Evolutionary conservation across 768 basidiomycete species (phyloP).

Genomic region (Serendipita sp.): DNA sequence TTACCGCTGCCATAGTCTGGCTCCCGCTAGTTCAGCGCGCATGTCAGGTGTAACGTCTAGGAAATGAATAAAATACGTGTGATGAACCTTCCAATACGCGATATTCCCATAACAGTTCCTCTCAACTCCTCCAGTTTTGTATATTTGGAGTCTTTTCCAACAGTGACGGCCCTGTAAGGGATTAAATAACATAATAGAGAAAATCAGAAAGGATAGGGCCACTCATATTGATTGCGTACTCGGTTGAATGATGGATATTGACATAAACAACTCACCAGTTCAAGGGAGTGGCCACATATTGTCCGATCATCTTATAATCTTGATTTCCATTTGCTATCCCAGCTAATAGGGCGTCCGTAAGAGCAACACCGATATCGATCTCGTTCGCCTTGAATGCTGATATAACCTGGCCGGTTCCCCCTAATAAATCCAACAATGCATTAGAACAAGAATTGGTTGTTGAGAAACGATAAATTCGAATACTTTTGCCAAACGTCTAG

Average conservation of each 20-base stretch:
- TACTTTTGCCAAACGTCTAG: conserved; percentile 12
- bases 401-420: conserved; percentile 76
- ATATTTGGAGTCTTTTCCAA: conserved; percentile 58
- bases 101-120: conserved; percentile 77
- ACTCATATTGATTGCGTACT: not conserved
- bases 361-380: conserved; percentile 72
- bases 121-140: conserved; percentile 56
- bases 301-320: conserved; percentile 82
- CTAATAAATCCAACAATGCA: conserved; percentile 20
- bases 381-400: conserved; percentile 53
- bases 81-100: conserved; percentile 60
- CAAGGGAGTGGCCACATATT: conserved; percentile 76
- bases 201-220: not conserved
- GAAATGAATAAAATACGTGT: not conserved
- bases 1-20: conserved; percentile 90
- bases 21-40: conserved; percentile 38
- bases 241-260: no score
- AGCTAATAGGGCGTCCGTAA: conserved; percentile 81
- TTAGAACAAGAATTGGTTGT: conserved; percentile 10
- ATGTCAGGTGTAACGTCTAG: not conserved
- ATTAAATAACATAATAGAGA: not conserved
- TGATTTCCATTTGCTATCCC: conserved; percentile 81
- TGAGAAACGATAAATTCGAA: conserved; percentile 13
- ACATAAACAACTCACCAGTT: conserved; percentile 42
- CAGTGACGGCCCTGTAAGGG: conserved; percentile 72